Evolutionary conservation across 2,329 filamentous ascomycete species (phyloP).

Genomic region (Colletotrichum scovillei): DNA sequence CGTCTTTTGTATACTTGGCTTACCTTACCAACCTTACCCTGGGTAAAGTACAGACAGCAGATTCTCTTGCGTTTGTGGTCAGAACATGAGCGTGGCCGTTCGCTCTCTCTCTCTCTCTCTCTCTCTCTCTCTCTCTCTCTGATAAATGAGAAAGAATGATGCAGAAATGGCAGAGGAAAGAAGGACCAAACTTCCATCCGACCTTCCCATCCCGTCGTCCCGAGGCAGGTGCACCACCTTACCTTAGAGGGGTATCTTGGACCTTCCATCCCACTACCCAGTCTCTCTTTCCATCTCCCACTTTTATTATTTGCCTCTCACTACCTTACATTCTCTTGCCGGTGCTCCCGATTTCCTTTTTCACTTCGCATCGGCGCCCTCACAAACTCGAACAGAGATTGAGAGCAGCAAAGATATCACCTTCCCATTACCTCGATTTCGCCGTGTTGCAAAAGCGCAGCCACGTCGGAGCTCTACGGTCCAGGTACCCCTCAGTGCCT

Average conservation of each 20-base stretch:
- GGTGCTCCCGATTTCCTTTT: background rate
- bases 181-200: background rate
- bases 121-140: background rate
- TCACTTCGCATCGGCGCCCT: conserved; percentile 1
- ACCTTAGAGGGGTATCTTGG: background rate
- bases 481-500: background rate
- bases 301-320: background rate
- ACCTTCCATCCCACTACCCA: background rate
- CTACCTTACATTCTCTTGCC: conserved; percentile 8
- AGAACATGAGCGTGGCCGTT: background rate
- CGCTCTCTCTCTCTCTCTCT: background rate
- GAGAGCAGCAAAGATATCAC: background rate
- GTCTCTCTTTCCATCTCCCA: background rate
- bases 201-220: background rate
- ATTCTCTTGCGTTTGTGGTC: background rate
- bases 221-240: background rate
- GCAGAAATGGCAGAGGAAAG: background rate
- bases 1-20: background rate
- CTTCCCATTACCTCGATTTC: conserved; percentile 9
- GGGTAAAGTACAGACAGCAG: background rate
- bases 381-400: background rate
- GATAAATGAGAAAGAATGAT: background rate
- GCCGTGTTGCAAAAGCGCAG: background rate
- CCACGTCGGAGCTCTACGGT: background rate
- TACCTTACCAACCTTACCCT: background rate